A percentile compares a stretch with the other conserved stretches of the same genome.
Evolutionary conservation across 108 stramenopile genomes (phyloP).

Genomic region (Nannochloropsis granulata): DNA sequence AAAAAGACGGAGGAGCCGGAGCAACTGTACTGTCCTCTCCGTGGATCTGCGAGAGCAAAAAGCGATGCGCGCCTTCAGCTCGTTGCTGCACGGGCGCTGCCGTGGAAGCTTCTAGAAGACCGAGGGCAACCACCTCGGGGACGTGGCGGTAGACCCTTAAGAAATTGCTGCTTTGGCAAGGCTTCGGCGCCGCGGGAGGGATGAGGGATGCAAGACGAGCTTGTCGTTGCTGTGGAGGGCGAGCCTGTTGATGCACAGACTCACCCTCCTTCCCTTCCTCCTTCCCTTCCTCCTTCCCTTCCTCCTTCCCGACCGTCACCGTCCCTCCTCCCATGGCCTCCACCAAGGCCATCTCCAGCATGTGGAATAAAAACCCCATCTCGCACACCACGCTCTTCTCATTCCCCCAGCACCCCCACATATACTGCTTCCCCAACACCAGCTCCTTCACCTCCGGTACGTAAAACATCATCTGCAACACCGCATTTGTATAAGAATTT

Average conservation of each 20-base stretch:
- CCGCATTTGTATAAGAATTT: constrained; percentile 7
- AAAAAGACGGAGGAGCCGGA: background rate
- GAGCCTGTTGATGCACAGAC: background rate
- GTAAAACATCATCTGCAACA: constrained; percentile 10
- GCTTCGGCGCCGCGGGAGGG: background rate
- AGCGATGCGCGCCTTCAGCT: constrained; percentile 4
- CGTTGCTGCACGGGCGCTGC: background rate
- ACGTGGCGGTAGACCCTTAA: constrained; percentile 14
- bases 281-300: background rate
- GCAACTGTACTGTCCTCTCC: background rate
- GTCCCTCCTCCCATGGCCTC: too few species aligned
- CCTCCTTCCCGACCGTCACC: background rate
- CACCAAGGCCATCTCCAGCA: background rate
- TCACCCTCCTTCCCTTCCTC: too few species aligned
- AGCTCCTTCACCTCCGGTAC: constrained; percentile 11
- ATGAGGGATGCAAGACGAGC: background rate
- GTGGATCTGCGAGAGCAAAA: constrained; percentile 10
- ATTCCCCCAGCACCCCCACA: background rate
- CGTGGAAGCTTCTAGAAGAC: constrained; percentile 7
- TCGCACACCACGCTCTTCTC: constrained; percentile 12
- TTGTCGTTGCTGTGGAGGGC: background rate
- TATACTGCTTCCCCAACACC: background rate
- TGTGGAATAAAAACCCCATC: constrained; percentile 14
- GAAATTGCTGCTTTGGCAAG: constrained; percentile 22
- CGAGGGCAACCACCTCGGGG: constrained; percentile 16